These are phyloP conservation scores for Aspergillus indologenus DNA, from an alignment of 495 filamentous ascomycete species.

Conservation along the genomic window DNA sequence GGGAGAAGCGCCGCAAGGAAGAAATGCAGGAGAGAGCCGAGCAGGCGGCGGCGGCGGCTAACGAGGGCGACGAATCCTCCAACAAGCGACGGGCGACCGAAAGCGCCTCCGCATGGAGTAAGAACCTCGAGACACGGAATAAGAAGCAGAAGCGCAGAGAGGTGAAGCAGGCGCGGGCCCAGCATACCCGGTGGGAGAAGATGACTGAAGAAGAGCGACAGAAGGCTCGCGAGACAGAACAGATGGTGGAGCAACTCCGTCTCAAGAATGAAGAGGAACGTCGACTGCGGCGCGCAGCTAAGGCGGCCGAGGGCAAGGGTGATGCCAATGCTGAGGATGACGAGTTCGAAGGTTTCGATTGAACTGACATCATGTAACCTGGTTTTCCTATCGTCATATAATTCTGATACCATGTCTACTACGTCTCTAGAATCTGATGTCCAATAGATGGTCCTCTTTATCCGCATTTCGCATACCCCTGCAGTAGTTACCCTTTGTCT, in stretches of 20 bases:
- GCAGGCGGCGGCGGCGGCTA: constrained; percentile 21
- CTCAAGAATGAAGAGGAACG: constrained; percentile 48
- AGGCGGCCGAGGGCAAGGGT: constrained; percentile 16
- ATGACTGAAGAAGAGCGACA: constrained; percentile 73
- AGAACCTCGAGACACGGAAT: constrained; percentile 69
- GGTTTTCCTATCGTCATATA: constrained; percentile 8
- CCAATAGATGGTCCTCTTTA: background rate
- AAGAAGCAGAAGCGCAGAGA: constrained; percentile 65
- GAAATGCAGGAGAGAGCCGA: constrained; percentile 46
- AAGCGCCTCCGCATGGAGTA: constrained; percentile 79
- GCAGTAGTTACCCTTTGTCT: too few relatives aligned
- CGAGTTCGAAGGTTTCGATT: constrained; percentile 46
- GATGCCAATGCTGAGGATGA: constrained; percentile 26
- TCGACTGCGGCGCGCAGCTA: constrained; percentile 20
- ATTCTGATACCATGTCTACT: constrained; percentile 2
- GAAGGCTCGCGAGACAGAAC: constrained; percentile 66
- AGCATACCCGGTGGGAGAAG: constrained; percentile 61
- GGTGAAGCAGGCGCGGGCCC: constrained; percentile 68
- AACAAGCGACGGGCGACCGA: constrained; percentile 44
- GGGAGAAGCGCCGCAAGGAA: constrained; percentile 67
- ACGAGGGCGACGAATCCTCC: constrained; percentile 21
- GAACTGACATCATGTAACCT: constrained; percentile 11
- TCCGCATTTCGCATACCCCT: background rate
- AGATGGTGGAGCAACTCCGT: constrained; percentile 70
- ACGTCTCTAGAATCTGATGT: background rate